Percentiles rank a stretch among this genome's conserved stretches.
Evolutionary conservation across 2,329 filamentous ascomycete genomes (phyloP).

Genomic region (Botrytis medusae): DNA sequence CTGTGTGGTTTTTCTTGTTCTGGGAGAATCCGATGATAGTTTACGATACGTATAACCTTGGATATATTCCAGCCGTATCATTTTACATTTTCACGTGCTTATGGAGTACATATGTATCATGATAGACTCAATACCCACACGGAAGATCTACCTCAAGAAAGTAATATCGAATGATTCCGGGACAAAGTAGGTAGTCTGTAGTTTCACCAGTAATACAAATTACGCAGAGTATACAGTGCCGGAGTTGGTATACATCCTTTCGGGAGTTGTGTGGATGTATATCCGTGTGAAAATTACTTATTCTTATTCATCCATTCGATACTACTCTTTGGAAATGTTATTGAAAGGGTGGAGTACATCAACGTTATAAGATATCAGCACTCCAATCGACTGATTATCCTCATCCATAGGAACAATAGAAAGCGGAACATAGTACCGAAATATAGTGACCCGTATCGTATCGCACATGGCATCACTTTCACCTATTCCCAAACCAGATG

Average conservation of each 20-base stretch:
- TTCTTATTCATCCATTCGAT: background rate
- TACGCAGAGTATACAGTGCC: background rate
- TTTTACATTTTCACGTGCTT: background rate
- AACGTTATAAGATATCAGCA: background rate
- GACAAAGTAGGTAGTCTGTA: background rate
- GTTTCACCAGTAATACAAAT: background rate
- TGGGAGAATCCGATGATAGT: background rate
- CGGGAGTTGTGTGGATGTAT: background rate
- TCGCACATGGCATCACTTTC: too few relatives aligned
- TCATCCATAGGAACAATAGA: background rate
- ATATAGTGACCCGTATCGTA: background rate
- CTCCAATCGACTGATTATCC: background rate
- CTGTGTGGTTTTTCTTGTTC: background rate
- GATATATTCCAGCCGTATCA: too few relatives aligned
- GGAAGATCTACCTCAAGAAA: background rate
- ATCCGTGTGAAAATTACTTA: too few relatives aligned
- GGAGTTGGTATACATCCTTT: background rate
- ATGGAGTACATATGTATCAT: background rate
- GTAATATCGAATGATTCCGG: background rate
- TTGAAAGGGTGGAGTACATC: background rate
- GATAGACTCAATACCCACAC: background rate
- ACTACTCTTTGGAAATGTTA: background rate
- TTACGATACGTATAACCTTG: background rate
- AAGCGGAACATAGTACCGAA: background rate
- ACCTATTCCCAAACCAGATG: background rate